Evolutionary conservation across 2,329 filamentous ascomycete genomes (phyloP), one percentile per base, ranked within the genome.

Genomic region (Fusarium sacchari): DNA sequence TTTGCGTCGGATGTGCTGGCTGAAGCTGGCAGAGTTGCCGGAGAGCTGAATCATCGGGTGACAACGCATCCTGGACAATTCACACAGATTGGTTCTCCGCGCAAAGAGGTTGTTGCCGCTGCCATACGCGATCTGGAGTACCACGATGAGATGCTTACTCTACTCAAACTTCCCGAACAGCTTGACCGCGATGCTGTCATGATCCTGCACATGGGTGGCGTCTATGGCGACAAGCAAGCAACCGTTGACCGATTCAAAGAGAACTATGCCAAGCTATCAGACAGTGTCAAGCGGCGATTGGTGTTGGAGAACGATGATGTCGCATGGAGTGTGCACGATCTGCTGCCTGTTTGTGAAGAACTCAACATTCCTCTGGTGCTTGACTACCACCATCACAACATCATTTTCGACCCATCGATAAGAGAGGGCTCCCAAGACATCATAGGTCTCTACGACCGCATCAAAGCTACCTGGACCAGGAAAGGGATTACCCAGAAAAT

Each of bases 251-350:
- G 95, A 5, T 97, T 97, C 81, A 88, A 92, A 30, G 83, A 91
- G 57, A 95, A 95, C 71, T 97, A 97, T 72, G 84, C 84, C 3
- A 86, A 80, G 4, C 81, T 97, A 1, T 88, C 93, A 0, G 86
- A 90, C 7, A 88, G 90, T 7, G 86, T 98, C 71, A 97, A 96
- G 82, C 89, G 90, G 10, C 89, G 96, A 0, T 83, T 98, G 0
- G 96, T 98, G 0, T 85, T 98, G 24, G 96, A 98, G 80, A 98
- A 98, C 72, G 96, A 98, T 81, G 96, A 98, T 79, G 94, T 98
- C 4, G 90, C 91, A 42, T 98, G 94, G 93, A 92, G 90, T n/a
- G 94, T 97, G 0, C 95, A 98, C 77, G 95, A 98, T 77, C 84
- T 98, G 11, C 86, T 98, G 0, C 95, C 96, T 0, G 85, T 97